Base-by-base conservation (phyloP, 1,284 basidiomycete species). In the Puccinia horiana region DNA sequence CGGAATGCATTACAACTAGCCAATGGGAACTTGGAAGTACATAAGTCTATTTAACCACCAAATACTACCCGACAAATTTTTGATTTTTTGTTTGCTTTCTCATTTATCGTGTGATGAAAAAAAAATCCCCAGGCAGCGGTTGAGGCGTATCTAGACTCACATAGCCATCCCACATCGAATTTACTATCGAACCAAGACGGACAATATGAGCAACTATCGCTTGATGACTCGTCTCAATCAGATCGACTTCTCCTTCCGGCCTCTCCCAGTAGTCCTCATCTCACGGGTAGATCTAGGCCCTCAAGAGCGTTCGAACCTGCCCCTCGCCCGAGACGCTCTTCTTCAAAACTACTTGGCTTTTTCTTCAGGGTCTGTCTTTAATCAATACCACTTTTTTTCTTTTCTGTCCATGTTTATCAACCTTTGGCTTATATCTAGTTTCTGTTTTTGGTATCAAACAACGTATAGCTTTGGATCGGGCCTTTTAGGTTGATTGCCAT, bases 1-100 rank as follows among this genome's bases (percentile, higher is more conserved):
- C 47, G 69, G 1, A 56, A 35, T 44, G 69, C 69, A 0, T 35
- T 81, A 18, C 29, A 74, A 26, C 18, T n/a, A 14, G 79, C 54
- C 18, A 74, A 81, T 40, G 67, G 79, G 23, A 81, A 81, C 44
- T 54, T 81, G 42, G 79, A 81, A 20, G 79, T 72, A n/a, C n/a
- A n/a, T n/a, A 11, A 69, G 42, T 69, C 44, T 4, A 49, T 80
- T 42, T 54, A n/a, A 44, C n/a, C 58, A 23, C 70, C 11, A 42
- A 6, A 29, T 40, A 44, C n/a, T 65, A 23, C 18, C 23, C 14
- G 16, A 56, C 18, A 37, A 58, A 58, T 63, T 3, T 14, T 26
- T 8, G 14, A n/a, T 32, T 40, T 61, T 42, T 16, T 49, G 20
- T 65, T n/a, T 35, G 40, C 40, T 56, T 20, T 42, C 20, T 14